Conservation (phyloP, 768 basidiomycete species). For the Tylopilus felleus region DNA sequence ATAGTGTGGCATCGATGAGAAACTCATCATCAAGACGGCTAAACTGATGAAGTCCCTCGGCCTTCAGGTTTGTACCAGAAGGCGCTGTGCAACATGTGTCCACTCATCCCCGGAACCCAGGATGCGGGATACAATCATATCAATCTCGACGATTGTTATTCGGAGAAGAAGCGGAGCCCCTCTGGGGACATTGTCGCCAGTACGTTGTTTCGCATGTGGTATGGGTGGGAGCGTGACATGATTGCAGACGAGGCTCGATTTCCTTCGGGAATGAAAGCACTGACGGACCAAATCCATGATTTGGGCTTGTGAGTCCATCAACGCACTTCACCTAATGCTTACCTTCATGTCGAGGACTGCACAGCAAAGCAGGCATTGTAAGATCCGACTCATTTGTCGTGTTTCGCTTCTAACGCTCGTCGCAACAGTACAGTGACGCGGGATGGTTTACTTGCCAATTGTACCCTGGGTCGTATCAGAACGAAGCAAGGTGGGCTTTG, state of each 20-base stretch:
- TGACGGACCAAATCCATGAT: conserved; percentile 53
- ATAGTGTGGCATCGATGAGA: conserved; percentile 59
- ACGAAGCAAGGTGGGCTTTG: conserved; percentile 49
- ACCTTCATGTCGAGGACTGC: background rate
- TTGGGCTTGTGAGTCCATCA: conserved; percentile 50
- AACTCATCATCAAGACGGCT: conserved; percentile 48
- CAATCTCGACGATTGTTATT: conserved; percentile 66
- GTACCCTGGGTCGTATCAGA: conserved; percentile 64
- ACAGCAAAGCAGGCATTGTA: conserved; percentile 62
- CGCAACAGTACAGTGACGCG: conserved; percentile 57
- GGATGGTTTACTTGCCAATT: conserved; percentile 66
- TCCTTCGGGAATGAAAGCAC: conserved; percentile 53
- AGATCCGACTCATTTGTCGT: conserved; percentile 16
- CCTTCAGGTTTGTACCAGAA: conserved; percentile 38
- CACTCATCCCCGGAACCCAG: conserved; percentile 28
- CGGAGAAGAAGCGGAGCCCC: conserved; percentile 50
- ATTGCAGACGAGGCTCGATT: conserved; percentile 47
- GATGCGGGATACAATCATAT: conserved; percentile 57
- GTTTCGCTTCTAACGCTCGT: conserved; percentile 1
- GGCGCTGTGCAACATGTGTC: background rate
- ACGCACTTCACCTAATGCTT: background rate
- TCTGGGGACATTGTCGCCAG: conserved; percentile 57
- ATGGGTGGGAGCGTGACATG: background rate
- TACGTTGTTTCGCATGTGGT: conserved; percentile 15
- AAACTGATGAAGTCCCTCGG: conserved; percentile 49